These are phyloP conservation scores for Penicillium mononematosum DNA, from an alignment of 495 filamentous ascomycete species.

Conservation along the genomic window DNA sequence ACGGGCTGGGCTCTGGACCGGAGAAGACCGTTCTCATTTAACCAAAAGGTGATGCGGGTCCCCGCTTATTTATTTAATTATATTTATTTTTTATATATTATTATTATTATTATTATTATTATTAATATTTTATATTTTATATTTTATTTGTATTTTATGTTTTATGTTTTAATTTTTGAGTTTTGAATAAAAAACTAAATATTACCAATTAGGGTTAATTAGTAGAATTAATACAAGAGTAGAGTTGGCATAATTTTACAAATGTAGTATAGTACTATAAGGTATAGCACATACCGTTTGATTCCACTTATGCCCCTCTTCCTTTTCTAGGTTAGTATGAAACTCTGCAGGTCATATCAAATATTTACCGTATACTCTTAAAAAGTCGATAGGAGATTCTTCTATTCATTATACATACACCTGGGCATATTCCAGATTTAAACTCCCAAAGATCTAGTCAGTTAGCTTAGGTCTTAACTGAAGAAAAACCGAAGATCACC, in stretches of 20 bases:
- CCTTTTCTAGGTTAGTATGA: conserved; percentile 10
- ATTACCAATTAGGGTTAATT: background rate
- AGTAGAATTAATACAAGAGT: too few species aligned
- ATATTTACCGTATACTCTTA: background rate
- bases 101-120: background rate
- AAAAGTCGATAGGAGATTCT: too few species aligned
- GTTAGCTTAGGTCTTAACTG: too few species aligned
- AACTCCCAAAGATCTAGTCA: too few species aligned
- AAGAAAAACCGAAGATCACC: background rate
- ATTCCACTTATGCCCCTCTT: conserved; percentile 13
- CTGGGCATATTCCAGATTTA: too few species aligned
- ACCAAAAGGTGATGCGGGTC: conserved; percentile 28
- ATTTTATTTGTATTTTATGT: background rate
- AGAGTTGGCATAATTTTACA: too few species aligned
- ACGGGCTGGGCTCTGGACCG: conserved; percentile 29
- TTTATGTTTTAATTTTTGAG: background rate
- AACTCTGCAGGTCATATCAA: conserved; percentile 7
- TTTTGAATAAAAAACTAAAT: too few species aligned
- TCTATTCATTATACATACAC: too few species aligned
- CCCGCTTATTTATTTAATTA: conserved; percentile 5
- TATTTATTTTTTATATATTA: background rate
- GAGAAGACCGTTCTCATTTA: conserved; percentile 23
- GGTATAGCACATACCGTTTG: background rate
- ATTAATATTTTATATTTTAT: background rate
- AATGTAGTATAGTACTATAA: too few species aligned